Percentiles rank a stretch among this genome's conserved stretches.
phyloP scores from a whole-genome alignment of 805 yeast species.

The Lipomyces lipofer region DNA sequence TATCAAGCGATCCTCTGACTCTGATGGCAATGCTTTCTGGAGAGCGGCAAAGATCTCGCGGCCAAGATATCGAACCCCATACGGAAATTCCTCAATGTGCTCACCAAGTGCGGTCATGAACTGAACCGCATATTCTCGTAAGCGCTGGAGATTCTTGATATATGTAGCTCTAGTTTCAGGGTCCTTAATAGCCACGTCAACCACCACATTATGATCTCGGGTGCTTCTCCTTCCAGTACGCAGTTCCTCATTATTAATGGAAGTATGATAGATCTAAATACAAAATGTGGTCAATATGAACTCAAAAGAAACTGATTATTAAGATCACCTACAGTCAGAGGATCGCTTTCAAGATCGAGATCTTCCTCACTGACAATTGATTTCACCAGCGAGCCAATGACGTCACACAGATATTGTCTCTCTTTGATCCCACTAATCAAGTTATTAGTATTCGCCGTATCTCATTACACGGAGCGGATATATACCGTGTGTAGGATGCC shows the following conservation, averaged over 20 bases:
- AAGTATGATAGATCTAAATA: slow-evolving; percentile 29
- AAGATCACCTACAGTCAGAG: slow-evolving; percentile 45
- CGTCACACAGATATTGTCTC: slow-evolving; percentile 36
- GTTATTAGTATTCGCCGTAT: too few species aligned
- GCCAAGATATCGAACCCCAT: slow-evolving; percentile 58
- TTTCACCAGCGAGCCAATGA: slow-evolving; percentile 46
- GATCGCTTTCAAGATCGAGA: slow-evolving; percentile 77
- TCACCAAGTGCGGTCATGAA: slow-evolving; percentile 55
- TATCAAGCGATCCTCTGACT: slow-evolving; percentile 57
- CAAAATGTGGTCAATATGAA: neutral
- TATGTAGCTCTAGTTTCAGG: slow-evolving; percentile 69
- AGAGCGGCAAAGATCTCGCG: slow-evolving; percentile 44
- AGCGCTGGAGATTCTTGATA: slow-evolving; percentile 67
- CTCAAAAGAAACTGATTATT: slow-evolving; percentile 30
- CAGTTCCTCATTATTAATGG: slow-evolving; percentile 39
- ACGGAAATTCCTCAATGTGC: slow-evolving; percentile 49
- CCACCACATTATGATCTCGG: slow-evolving; percentile 47
- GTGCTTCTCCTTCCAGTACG: slow-evolving; percentile 40
- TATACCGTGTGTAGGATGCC: slow-evolving; percentile 43
- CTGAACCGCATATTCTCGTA: slow-evolving; percentile 70
- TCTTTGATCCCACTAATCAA: slow-evolving; percentile 37
- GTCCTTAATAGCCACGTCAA: slow-evolving; percentile 76
- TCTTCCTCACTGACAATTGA: slow-evolving; percentile 41
- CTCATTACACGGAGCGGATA: too few species aligned
- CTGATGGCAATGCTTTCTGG: slow-evolving; percentile 51